Percentiles rank a stretch among this genome's conserved stretches.
Conservation (phyloP, 148 eudicot genomes). For the Vaccinium corymbosum region DNA sequence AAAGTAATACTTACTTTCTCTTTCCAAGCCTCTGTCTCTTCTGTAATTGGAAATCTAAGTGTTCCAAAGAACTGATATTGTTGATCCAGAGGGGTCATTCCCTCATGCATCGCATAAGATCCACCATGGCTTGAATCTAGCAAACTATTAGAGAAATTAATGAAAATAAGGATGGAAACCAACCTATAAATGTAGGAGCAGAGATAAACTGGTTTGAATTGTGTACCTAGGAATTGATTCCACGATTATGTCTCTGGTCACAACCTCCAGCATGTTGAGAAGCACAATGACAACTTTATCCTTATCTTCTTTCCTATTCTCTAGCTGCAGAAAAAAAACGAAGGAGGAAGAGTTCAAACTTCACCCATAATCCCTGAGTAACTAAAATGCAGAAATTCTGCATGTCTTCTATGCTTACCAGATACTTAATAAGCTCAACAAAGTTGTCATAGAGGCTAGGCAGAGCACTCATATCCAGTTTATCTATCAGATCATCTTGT, state of each 20-base stretch:
- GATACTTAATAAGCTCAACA: constrained; percentile 50
- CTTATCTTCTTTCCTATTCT: constrained; percentile 55
- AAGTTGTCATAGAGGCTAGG: constrained; percentile 50
- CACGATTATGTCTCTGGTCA: constrained; percentile 63
- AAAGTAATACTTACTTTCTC: constrained; percentile 43
- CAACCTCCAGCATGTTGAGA: constrained; percentile 63
- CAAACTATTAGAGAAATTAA: constrained; percentile 31
- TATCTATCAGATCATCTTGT: constrained; percentile 37
- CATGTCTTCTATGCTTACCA: constrained; percentile 33
- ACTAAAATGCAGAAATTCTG: constrained; percentile 3
- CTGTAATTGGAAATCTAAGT: constrained; percentile 52
- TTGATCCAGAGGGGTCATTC: constrained; percentile 46
- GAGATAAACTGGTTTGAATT: constrained; percentile 2
- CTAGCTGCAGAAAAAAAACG: constrained; percentile 31
- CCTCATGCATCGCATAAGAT: constrained; percentile 43
- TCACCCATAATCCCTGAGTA: background rate
- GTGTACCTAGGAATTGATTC: constrained; percentile 49
- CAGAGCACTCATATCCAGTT: constrained; percentile 51
- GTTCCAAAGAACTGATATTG: constrained; percentile 43
- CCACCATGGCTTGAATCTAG: constrained; percentile 61
- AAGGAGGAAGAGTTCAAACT: background rate
- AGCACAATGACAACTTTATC: constrained; percentile 52
- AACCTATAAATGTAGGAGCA: constrained; percentile 6
- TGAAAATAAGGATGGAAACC: constrained; percentile 5
- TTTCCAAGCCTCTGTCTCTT: constrained; percentile 60